Evolutionary conservation across 352 stramenopile species (phyloP).

Genomic region (Phytophthora europaea): DNA sequence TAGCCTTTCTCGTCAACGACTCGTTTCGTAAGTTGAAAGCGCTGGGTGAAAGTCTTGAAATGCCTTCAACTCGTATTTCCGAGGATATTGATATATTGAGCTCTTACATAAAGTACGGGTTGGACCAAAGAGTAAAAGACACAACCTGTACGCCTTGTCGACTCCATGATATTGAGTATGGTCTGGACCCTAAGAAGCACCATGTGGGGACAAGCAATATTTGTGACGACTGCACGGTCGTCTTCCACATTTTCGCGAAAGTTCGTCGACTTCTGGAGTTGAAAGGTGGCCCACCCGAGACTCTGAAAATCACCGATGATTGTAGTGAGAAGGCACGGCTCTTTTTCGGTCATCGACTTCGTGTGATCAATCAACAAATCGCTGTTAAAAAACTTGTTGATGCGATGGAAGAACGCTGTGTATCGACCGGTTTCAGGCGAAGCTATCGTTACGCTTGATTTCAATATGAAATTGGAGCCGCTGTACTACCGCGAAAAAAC

Average conservation of each 20-base stretch:
- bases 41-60: background rate
- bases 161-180: background rate
- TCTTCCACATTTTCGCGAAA: background rate
- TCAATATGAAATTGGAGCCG: slow-evolving; percentile 51
- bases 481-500: slow-evolving; percentile 43
- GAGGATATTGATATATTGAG: background rate
- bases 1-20: slow-evolving; percentile 41
- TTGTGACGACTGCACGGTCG: background rate
- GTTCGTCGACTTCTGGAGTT: background rate
- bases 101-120: background rate
- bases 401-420: slow-evolving; percentile 2
- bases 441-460: slow-evolving; percentile 41
- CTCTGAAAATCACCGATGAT: slow-evolving; percentile 6
- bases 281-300: background rate
- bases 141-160: background rate
- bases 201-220: background rate
- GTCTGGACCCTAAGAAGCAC: background rate
- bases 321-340: slow-evolving; percentile 11
- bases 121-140: background rate
- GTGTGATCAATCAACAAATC: slow-evolving; percentile 32
- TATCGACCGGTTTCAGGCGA: slow-evolving; percentile 13
- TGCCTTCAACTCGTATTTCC: background rate
- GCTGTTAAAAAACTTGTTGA: slow-evolving; percentile 2
- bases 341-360: slow-evolving; percentile 26
- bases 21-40: background rate